phyloP scores from a whole-genome alignment of 371 early-diverging fungal species.

The Funneliformis caledonium region DNA sequence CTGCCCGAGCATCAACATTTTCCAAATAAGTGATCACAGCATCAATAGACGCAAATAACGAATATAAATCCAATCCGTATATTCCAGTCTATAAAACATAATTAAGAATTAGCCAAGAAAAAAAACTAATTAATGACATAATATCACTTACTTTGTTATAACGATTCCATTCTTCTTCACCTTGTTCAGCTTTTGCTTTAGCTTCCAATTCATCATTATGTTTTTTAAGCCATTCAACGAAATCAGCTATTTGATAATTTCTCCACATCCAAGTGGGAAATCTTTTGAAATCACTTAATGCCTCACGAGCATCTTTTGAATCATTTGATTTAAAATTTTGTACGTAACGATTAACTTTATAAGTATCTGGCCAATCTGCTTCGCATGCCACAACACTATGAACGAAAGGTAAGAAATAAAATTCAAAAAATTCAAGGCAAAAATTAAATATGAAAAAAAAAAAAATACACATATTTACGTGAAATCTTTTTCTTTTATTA shows the following conservation, averaged over 20 bases:
- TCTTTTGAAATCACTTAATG: conserved; percentile 44
- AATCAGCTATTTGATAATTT: conserved; percentile 44
- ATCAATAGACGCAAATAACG: conserved; percentile 42
- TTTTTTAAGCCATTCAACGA: conserved; percentile 46
- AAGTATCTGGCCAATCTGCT: conserved; percentile 49
- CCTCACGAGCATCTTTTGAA: conserved; percentile 22
- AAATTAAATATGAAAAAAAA: no score
- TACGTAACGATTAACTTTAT: conserved; percentile 45
- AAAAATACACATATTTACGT: background rate
- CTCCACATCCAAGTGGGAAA: conserved; percentile 54
- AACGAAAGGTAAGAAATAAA: background rate
- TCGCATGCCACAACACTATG: conserved; percentile 42
- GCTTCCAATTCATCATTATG: conserved; percentile 30
- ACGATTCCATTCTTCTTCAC: background rate
- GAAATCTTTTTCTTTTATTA: conserved; percentile 45
- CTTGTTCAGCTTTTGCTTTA: background rate
- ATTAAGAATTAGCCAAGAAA: background rate
- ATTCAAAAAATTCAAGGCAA: background rate
- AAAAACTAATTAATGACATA: background rate
- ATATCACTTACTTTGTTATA: conserved; percentile 4
- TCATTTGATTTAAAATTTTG: conserved; percentile 19
- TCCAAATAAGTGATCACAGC: conserved; percentile 45
- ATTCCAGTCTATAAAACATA: conserved; percentile 17
- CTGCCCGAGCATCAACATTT: conserved; percentile 41
- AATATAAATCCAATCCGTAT: conserved; percentile 48